Evolutionary conservation across 164 flowering plant genomes (phyloP).

Genomic region (Malania oleifera): DNA sequence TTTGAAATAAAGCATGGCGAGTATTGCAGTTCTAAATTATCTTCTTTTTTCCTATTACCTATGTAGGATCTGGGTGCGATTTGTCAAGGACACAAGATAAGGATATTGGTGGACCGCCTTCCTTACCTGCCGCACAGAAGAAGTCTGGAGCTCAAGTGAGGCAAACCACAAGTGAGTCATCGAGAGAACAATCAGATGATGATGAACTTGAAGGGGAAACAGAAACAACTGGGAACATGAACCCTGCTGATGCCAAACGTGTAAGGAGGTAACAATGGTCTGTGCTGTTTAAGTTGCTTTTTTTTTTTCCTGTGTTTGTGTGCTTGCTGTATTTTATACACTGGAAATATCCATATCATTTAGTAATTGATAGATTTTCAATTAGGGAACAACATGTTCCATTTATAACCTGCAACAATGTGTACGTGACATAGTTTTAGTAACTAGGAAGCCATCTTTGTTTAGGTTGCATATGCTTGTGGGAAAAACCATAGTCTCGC

Average conservation of each 20-base stretch:
- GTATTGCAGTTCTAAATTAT: not conserved
- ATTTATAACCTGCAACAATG: no score
- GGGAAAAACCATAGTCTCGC: no score
- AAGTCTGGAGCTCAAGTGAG: slow-evolving; percentile 33
- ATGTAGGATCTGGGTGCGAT: slow-evolving; percentile 41
- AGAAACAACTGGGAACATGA: slow-evolving; percentile 48
- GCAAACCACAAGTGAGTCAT: slow-evolving; percentile 71
- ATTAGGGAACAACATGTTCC: no score
- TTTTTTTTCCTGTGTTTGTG: no score
- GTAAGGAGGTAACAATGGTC: slow-evolving; percentile 63
- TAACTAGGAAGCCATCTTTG: no score
- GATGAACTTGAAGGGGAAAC: slow-evolving; percentile 72
- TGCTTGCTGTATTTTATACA: no score
- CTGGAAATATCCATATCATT: no score
- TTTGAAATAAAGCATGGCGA: not conserved
- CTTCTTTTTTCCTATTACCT: not conserved
- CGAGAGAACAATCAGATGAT: slow-evolving; percentile 85
- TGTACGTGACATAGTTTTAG: no score
- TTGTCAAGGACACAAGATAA: slow-evolving; percentile 40
- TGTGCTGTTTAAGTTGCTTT: slow-evolving; percentile 1
- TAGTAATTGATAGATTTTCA: no score
- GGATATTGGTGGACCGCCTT: slow-evolving; percentile 39
- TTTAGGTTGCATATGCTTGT: no score
- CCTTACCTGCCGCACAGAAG: slow-evolving; percentile 45
- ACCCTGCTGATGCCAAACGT: slow-evolving; percentile 81